Conservation (phyloP, 2,329 filamentous ascomycete species). For the Aspergillus quadricinctus region DNA sequence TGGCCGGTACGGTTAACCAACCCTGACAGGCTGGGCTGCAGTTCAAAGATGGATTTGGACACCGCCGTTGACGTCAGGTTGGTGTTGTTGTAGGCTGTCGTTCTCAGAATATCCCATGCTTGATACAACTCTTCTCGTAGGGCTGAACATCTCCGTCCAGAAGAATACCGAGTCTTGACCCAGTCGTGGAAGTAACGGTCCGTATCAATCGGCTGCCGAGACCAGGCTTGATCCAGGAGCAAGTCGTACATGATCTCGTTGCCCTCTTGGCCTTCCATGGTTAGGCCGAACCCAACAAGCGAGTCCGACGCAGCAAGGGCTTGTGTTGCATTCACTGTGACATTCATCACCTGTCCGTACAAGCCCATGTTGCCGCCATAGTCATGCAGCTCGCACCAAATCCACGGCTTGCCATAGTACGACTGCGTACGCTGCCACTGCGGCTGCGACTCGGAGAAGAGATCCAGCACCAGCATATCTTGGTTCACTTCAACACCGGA, state of each 20-base stretch:
- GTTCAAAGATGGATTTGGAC: constrained; percentile 45
- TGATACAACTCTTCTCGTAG: constrained; percentile 34
- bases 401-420: constrained; percentile 51
- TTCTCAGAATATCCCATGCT: constrained; percentile 46
- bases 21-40: constrained; percentile 41
- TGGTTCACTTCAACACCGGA: constrained; percentile 40
- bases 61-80: constrained; percentile 41
- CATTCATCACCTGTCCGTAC: constrained; percentile 48
- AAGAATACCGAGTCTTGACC: constrained; percentile 42
- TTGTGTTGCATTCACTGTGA: constrained; percentile 46
- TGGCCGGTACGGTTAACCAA: constrained; percentile 40
- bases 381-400: constrained; percentile 52
- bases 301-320: constrained; percentile 40
- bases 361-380: constrained; percentile 49
- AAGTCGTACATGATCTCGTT: constrained; percentile 52
- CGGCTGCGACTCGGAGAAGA: constrained; percentile 48
- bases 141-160: background rate
- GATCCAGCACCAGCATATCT: constrained; percentile 50
- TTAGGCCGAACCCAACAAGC: constrained; percentile 47
- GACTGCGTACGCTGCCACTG: constrained; percentile 50
- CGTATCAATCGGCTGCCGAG: constrained; percentile 40
- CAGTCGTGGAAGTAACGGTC: constrained; percentile 45
- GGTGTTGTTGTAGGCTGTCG: constrained; percentile 48
- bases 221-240: constrained; percentile 51
- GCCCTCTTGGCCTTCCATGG: constrained; percentile 50